Evolutionary conservation across 345 rosid species (phyloP), one percentile per base, ranked within the genome.

Genomic region (Populus tremula): DNA sequence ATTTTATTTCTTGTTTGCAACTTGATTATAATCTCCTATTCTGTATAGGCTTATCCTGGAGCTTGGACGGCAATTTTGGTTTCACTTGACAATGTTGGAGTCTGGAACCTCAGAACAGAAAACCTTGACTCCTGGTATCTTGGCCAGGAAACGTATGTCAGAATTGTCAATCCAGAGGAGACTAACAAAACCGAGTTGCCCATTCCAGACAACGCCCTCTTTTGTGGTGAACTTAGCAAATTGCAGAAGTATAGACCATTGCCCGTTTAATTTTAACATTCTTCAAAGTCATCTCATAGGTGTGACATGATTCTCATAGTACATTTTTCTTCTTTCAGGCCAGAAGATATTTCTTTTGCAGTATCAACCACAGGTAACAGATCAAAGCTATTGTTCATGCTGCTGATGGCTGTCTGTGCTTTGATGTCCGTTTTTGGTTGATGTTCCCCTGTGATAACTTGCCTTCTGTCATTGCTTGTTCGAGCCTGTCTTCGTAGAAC

Each of bases 101-200:
- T 90, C 62, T 96, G 98, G 98, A 94, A 96, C 87, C 85, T 94
- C 47, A 89, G 99, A 85, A 85, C 98, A 65, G 97, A 96, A 85
- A 96, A 96, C 83, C 98, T 96, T 0, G 99, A 96, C 83, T 89
- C 94, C 5, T 94, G 99, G 99, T 94, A 96, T 81, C 97, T 96
- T 6, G 99, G 99, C 75, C 98, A 94, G 87, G 99, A 96, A 81
- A 96, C 99, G 1, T 96, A 96, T 77, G 83, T 96, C 80, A 87
- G 97, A 84, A 82, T 96, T 38, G 82, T 96, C 77, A 96, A 96
- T 85, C 98, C 99, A 3, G 98, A 96, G 79, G 86, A 79, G 29
- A 94, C 87, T 39, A 96, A 96, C 91, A 96, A 94, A 79, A 96
- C 98, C 11, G 98, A 96, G 83, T 76, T 96, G 2, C 90, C 93